Conservation (phyloP, 805 yeast genomes). For the Kodamaea kakaduensis region DNA sequence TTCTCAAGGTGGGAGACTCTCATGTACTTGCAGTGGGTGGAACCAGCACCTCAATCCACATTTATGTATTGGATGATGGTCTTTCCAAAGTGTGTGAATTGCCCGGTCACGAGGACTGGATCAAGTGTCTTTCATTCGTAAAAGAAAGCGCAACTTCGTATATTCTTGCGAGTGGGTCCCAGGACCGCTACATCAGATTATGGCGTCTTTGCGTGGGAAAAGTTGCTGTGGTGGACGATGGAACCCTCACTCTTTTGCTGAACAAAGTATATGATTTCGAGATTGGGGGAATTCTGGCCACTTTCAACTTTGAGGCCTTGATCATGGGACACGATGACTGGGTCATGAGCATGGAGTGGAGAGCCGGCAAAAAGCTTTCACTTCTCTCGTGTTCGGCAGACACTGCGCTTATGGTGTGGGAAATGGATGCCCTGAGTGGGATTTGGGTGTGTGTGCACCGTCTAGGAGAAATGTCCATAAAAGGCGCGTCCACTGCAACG, state of each 20-base stretch:
- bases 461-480: constrained; percentile 87
- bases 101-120: constrained; percentile 97
- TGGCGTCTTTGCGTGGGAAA: constrained; percentile 72
- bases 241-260: constrained; percentile 47
- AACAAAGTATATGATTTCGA: constrained; percentile 69
- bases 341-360: constrained; percentile 86
- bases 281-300: constrained; percentile 37
- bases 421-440: constrained; percentile 79
- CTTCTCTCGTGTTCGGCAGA: constrained; percentile 88
- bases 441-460: constrained; percentile 82
- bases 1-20: constrained; percentile 29
- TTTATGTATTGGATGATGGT: constrained; percentile 45
- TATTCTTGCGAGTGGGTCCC: constrained; percentile 83
- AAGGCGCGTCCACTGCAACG: constrained; percentile 98
- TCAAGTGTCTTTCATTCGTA: constrained; percentile 65
- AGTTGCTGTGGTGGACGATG: constrained; percentile 46
- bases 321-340: constrained; percentile 98
- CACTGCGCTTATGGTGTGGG: constrained; percentile 91
- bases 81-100: constrained; percentile 46
- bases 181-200: constrained; percentile 85
- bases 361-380: constrained; percentile 35
- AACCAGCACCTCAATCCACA: constrained; percentile 50
- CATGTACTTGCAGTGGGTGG: constrained; percentile 70
- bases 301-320: constrained; percentile 83
- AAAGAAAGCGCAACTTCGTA: constrained; percentile 47